phyloP scores from a whole-genome alignment of 805 yeast genomes.

The Lachancea quebecensis region DNA sequence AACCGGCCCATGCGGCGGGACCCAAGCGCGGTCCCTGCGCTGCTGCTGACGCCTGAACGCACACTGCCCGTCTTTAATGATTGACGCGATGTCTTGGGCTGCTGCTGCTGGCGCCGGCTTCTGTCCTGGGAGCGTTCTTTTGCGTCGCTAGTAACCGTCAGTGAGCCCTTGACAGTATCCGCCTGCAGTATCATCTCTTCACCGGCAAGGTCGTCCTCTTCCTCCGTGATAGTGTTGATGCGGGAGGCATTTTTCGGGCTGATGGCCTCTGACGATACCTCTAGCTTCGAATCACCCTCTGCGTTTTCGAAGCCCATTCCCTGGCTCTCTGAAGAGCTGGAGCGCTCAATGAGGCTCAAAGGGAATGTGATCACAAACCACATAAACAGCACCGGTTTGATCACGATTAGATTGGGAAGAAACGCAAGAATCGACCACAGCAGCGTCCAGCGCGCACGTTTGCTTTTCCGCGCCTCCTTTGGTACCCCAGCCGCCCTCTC shows the following conservation, averaged over 20 bases:
- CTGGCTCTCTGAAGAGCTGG: background rate
- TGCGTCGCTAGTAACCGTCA: constrained; percentile 11
- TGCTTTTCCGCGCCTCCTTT: background rate
- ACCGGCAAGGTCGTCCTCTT: constrained; percentile 25
- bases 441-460: constrained; percentile 4
- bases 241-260: background rate
- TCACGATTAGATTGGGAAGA: constrained; percentile 42
- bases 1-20: constrained; percentile 36
- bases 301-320: too few relatives aligned
- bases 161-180: constrained; percentile 29
- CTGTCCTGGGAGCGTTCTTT: constrained; percentile 5
- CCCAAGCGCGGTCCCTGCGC: constrained; percentile 15
- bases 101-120: constrained; percentile 1
- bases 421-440: constrained; percentile 35
- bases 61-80: constrained; percentile 11
- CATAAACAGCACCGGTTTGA: constrained; percentile 44
- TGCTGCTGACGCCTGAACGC: constrained; percentile 6
- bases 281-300: too few relatives aligned
- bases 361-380: constrained; percentile 56
- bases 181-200: constrained; percentile 27
- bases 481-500: background rate
- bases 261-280: too few relatives aligned
- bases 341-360: constrained; percentile 35
- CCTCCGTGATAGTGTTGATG: constrained; percentile 10
- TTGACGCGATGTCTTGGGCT: background rate